Percentiles rank a stretch among this genome's conserved stretches.
Evolutionary conservation across 2,329 filamentous ascomycete genomes (phyloP).

Genomic region (Colletotrichum destructivum): DNA sequence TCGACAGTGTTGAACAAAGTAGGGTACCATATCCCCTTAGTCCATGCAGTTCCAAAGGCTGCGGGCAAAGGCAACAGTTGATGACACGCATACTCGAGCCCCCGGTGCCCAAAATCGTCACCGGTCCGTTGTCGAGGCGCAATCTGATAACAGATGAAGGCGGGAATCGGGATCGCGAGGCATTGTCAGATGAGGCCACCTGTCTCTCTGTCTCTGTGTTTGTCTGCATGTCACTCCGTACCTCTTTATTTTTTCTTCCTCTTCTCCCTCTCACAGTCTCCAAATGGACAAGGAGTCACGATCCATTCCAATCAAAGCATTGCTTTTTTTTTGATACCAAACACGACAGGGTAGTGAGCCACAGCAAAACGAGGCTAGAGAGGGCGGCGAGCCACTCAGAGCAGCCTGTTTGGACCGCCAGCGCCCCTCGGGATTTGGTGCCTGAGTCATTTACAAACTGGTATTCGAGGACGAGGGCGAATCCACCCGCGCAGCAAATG

Average conservation of each 20-base stretch:
- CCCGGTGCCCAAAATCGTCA: constrained; percentile 16
- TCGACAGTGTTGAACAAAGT: not conserved
- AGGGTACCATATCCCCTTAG: not conserved
- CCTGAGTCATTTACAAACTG: constrained; percentile 36
- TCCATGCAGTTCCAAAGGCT: not conserved
- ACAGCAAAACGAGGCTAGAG: constrained; percentile 36
- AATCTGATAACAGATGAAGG: constrained; percentile 11
- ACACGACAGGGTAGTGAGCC: constrained; percentile 33
- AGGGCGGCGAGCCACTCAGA: constrained; percentile 34
- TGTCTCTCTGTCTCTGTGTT: not conserved
- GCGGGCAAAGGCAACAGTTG: not conserved
- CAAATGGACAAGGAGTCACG: constrained; percentile 12
- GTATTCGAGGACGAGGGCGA: not conserved
- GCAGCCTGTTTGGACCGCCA: constrained; percentile 13
- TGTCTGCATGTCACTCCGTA: not conserved
- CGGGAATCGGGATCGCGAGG: constrained; percentile 10
- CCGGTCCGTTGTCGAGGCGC: constrained; percentile 18
- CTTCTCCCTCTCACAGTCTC: not conserved
- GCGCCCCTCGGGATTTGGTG: constrained; percentile 25
- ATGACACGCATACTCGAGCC: constrained; percentile 20
- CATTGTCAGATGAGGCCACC: constrained; percentile 9
- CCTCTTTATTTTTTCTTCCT: too few relatives aligned
- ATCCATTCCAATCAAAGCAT: constrained; percentile 32
- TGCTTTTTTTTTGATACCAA: constrained; percentile 23
- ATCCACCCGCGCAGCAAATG: constrained; percentile 4